A percentile compares a stretch with the other conserved stretches of the same genome.
phyloP scores from a whole-genome alignment of 805 yeast species.

The Dipodascopsis tothii region DNA sequence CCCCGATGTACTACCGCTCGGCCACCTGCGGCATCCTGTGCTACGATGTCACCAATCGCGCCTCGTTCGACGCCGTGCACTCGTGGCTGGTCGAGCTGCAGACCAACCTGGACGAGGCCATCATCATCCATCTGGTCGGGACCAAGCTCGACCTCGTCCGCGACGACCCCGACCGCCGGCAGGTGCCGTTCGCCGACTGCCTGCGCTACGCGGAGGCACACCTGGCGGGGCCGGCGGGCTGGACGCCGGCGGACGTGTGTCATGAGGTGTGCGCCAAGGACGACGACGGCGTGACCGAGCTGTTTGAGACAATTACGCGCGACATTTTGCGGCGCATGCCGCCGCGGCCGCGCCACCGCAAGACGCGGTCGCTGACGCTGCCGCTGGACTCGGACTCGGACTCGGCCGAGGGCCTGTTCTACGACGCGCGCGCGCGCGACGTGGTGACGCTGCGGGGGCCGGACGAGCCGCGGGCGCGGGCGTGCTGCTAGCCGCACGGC shows the following conservation, averaged over 20 bases:
- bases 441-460: too few relatives aligned
- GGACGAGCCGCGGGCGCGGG: too few relatives aligned
- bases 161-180: conserved; percentile 30
- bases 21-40: conserved; percentile 34
- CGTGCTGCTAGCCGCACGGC: too few relatives aligned
- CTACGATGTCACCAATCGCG: conserved; percentile 32
- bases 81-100: conserved; percentile 32
- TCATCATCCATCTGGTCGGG: conserved; percentile 32
- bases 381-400: too few relatives aligned
- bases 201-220: conserved; percentile 28
- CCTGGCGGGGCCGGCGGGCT: conserved; percentile 19
- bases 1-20: conserved; percentile 37
- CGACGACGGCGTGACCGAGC: conserved; percentile 31
- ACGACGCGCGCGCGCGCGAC: too few relatives aligned
- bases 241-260: conserved; percentile 28
- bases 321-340: conserved; percentile 25
- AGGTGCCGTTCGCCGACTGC: conserved; percentile 32
- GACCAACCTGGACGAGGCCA: conserved; percentile 28
- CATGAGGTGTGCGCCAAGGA: conserved; percentile 33
- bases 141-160: conserved; percentile 32
- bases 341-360: not conserved
- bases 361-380: too few relatives aligned
- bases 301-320: conserved; percentile 30
- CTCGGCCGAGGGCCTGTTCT: too few relatives aligned
- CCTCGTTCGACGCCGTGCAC: conserved; percentile 32